These are phyloP conservation scores for Pyricularia grisea DNA, from an alignment of 2,329 filamentous ascomycete genomes.

Conservation along the genomic window DNA sequence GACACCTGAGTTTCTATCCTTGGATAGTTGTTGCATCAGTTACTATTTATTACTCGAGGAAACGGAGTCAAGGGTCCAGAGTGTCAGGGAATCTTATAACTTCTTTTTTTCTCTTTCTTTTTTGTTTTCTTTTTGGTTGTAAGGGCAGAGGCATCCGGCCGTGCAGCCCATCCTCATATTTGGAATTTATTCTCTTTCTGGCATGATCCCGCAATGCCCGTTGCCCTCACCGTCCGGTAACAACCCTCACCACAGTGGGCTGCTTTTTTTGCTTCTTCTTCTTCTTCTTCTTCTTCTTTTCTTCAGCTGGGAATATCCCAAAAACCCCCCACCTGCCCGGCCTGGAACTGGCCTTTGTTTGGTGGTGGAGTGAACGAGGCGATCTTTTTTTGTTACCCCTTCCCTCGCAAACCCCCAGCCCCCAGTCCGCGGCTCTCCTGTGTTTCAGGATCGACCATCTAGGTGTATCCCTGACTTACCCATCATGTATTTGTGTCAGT, in stretches of 20 bases:
- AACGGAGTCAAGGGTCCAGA: neutral
- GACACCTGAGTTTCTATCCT: neutral
- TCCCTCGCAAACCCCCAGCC: neutral
- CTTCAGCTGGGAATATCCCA: neutral
- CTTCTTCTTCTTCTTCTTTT: too few relatives aligned
- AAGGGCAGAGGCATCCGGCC: too few relatives aligned
- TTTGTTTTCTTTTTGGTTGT: neutral
- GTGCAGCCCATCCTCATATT: too few relatives aligned
- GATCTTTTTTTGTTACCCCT: neutral
- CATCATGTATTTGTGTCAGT: neutral
- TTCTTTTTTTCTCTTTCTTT: too few relatives aligned
- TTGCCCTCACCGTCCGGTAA: neutral
- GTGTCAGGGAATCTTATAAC: neutral
- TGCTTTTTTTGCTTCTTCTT: too few relatives aligned
- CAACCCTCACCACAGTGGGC: neutral
- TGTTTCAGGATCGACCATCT: neutral
- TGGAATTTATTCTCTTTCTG: neutral
- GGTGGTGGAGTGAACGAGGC: neutral
- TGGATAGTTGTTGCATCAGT: neutral
- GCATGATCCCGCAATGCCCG: neutral
- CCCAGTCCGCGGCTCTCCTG: neutral
- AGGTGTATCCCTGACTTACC: neutral
- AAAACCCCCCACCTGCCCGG: neutral
- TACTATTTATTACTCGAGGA: neutral
- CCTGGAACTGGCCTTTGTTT: neutral